Evolutionary conservation across 805 yeast genomes (phyloP).

Genomic region (Novakomyces olei): DNA sequence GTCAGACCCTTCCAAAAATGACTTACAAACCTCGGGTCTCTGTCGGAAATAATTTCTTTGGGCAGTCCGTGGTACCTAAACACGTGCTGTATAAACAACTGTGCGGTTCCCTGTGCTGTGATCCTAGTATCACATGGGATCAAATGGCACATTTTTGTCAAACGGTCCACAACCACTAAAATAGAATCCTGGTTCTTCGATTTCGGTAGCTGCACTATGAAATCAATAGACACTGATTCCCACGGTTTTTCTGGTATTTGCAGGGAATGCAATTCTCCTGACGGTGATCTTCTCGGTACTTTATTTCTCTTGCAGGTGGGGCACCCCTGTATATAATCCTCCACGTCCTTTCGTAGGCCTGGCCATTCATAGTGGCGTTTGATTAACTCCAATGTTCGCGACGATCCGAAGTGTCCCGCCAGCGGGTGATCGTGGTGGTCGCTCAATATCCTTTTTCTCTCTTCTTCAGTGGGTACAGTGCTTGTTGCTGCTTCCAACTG

Average conservation of each 20-base stretch:
- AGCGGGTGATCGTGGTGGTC: constrained; percentile 3
- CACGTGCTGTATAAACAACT: too few species aligned
- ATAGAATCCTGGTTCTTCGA: not conserved
- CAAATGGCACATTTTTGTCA: too few species aligned
- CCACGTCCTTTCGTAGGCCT: not conserved
- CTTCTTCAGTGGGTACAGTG: not conserved
- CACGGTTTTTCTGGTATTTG: too few species aligned
- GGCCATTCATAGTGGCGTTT: constrained; percentile 2
- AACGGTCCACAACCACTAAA: constrained; percentile 3
- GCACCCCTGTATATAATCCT: not conserved
- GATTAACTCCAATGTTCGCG: not conserved
- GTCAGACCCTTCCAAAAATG: constrained; percentile 7
- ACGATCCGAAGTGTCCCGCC: constrained; percentile 2
- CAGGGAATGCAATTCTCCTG: too few species aligned
- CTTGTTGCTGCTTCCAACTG: too few species aligned
- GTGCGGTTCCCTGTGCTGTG: too few species aligned
- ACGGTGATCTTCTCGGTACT: too few species aligned
- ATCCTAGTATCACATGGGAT: too few species aligned
- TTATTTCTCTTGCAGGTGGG: constrained; percentile 3
- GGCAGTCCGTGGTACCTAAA: too few species aligned
- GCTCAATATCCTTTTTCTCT: not conserved
- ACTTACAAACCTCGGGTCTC: constrained; percentile 7
- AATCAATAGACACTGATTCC: constrained; percentile 1
- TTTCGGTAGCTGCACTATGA: not conserved
- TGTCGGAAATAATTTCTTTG: too few species aligned